phyloP scores from a whole-genome alignment of 2,329 filamentous ascomycete genomes.

The Raffaelea albimanens region DNA sequence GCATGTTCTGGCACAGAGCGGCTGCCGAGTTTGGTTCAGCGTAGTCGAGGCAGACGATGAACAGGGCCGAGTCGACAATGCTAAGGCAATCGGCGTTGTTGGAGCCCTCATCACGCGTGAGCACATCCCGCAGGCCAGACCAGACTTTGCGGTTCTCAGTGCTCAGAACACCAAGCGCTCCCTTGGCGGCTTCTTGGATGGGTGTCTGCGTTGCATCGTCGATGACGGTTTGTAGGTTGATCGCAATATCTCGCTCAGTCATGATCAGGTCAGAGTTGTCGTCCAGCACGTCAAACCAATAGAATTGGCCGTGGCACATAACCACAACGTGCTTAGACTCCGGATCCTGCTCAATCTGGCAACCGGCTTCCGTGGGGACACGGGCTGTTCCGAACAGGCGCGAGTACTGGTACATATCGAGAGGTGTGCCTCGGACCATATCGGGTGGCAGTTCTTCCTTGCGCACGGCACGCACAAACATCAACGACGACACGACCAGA shows the following conservation, averaged over 20 bases:
- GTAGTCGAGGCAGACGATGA: slow-evolving; percentile 86
- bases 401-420: slow-evolving; percentile 98
- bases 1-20: slow-evolving; percentile 95
- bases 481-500: slow-evolving; percentile 77
- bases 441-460: slow-evolving; percentile 90
- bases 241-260: slow-evolving; percentile 84
- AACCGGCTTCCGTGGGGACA: slow-evolving; percentile 88
- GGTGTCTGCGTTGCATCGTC: slow-evolving; percentile 84
- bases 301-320: slow-evolving; percentile 89
- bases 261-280: slow-evolving; percentile 93
- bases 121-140: slow-evolving; percentile 81
- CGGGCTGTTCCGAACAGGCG: slow-evolving; percentile 89
- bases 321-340: slow-evolving; percentile 90
- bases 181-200: slow-evolving; percentile 91
- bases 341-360: slow-evolving; percentile 90
- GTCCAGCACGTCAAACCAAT: slow-evolving; percentile 97
- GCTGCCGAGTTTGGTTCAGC: slow-evolving; percentile 73
- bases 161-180: slow-evolving; percentile 83
- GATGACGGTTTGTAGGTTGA: slow-evolving; percentile 87
- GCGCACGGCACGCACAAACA: slow-evolving; percentile 86
- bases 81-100: slow-evolving; percentile 95
- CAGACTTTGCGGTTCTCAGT: slow-evolving; percentile 95
- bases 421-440: slow-evolving; percentile 68
- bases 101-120: slow-evolving; percentile 76
- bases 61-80: slow-evolving; percentile 90